Evolutionary conservation across 306 rosid species (phyloP).

Genomic region (Boehmeria nivea): DNA sequence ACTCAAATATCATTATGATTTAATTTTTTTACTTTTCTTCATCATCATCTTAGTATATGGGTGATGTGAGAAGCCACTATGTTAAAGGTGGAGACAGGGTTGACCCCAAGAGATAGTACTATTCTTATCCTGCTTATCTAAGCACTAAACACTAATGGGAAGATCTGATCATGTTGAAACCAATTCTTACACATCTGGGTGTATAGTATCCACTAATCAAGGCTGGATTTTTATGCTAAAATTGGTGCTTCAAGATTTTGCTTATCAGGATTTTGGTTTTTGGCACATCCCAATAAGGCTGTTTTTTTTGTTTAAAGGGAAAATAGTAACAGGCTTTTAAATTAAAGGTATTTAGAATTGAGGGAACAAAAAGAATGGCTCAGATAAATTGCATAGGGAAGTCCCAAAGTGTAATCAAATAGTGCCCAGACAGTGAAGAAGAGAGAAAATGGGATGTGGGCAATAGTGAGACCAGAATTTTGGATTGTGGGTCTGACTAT

Average conservation of each 20-base stretch:
- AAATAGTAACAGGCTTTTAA: no score
- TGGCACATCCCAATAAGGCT: no score
- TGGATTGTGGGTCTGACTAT: conserved; percentile 32
- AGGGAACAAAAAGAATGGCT: conserved; percentile 34
- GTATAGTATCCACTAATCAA: no score
- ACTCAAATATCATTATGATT: no score
- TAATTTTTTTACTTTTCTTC: neutral
- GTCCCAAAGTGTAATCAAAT: conserved; percentile 33
- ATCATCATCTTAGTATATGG: conserved; percentile 11
- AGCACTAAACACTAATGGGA: conserved; percentile 22
- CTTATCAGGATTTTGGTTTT: no score
- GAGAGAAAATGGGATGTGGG: conserved; percentile 32
- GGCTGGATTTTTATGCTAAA: conserved; percentile 11
- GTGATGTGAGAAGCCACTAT: conserved; percentile 32
- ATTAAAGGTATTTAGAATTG: conserved; percentile 24
- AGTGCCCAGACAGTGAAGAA: conserved; percentile 30
- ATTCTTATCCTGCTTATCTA: conserved; percentile 29
- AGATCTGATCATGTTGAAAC: conserved; percentile 14
- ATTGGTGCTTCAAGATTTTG: conserved; percentile 21
- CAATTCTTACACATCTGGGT: neutral
- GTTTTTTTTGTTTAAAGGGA: no score
- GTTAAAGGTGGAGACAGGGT: conserved; percentile 37
- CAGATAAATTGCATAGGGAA: conserved; percentile 18
- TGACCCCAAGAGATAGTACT: conserved; percentile 29
- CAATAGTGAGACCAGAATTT: conserved; percentile 33